These are phyloP conservation scores for Leccinum variicolor DNA, from an alignment of 768 basidiomycete genomes.

Conservation along the genomic window DNA sequence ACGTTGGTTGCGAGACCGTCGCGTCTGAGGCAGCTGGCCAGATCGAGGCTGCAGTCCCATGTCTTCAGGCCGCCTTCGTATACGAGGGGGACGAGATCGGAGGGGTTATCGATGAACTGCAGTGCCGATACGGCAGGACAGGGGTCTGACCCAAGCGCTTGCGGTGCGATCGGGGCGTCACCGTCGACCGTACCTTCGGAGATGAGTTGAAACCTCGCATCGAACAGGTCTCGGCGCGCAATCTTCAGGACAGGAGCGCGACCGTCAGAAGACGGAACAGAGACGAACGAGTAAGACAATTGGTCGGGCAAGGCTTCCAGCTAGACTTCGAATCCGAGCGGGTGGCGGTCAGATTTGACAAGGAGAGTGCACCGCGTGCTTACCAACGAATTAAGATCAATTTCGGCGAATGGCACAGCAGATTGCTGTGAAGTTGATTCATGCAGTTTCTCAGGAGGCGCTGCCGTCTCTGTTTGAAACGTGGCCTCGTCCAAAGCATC, in stretches of 20 bases:
- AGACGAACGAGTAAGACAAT: constrained; percentile 79
- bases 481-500: constrained; percentile 34
- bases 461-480: constrained; percentile 3
- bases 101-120: constrained; percentile 73
- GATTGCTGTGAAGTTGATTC: neutral
- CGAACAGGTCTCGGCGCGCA: constrained; percentile 84
- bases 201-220: constrained; percentile 93
- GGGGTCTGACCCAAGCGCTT: constrained; percentile 7
- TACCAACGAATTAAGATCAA: constrained; percentile 31
- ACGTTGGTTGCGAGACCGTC: constrained; percentile 19
- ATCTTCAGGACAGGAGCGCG: constrained; percentile 35
- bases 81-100: constrained; percentile 86
- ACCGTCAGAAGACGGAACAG: constrained; percentile 42
- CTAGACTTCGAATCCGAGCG: constrained; percentile 39
- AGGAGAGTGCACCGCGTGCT: constrained; percentile 9
- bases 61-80: constrained; percentile 98
- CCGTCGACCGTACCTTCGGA: constrained; percentile 40
- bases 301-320: constrained; percentile 62
- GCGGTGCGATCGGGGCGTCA: neutral
- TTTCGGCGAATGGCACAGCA: constrained; percentile 25
- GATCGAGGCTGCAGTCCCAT: constrained; percentile 93
- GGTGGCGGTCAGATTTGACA: constrained; percentile 2
- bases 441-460: neutral
- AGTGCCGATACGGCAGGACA: constrained; percentile 35
- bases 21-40: constrained; percentile 62